Evolutionary conservation across 2,329 filamentous ascomycete species (phyloP).

Genomic region (Aspergillus piperis): DNA sequence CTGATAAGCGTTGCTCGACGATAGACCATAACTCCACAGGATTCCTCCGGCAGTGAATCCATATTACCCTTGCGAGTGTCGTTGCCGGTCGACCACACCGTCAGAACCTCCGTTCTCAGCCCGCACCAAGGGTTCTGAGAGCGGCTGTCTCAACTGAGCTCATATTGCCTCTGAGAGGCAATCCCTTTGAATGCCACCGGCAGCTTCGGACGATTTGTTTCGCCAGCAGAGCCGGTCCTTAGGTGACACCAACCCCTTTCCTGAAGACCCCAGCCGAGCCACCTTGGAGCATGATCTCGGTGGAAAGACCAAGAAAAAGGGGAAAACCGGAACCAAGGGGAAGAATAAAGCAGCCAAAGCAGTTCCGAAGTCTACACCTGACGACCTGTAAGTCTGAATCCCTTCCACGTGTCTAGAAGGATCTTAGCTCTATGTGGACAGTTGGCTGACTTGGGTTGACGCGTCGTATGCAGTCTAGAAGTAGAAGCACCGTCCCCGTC

Average conservation of each 20-base stretch:
- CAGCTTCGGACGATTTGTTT: slow-evolving; percentile 41
- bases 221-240: slow-evolving; percentile 40
- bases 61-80: slow-evolving; percentile 4
- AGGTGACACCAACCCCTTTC: slow-evolving; percentile 33
- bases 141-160: slow-evolving; percentile 24
- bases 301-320: slow-evolving; percentile 45
- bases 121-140: slow-evolving; percentile 34
- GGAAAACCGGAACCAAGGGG: slow-evolving; percentile 37
- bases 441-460: slow-evolving; percentile 7
- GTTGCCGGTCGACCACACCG: slow-evolving; percentile 9
- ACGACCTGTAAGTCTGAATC: slow-evolving; percentile 39
- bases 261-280: slow-evolving; percentile 29
- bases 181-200: slow-evolving; percentile 46
- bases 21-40: slow-evolving; percentile 1
- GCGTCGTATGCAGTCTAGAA: slow-evolving; percentile 26
- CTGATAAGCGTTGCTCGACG: slow-evolving; percentile 18
- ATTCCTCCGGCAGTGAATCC: not conserved
- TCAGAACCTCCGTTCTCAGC: slow-evolving; percentile 35
- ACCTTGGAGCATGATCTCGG: slow-evolving; percentile 35
- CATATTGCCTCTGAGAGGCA: slow-evolving; percentile 33
- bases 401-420: slow-evolving; percentile 8
- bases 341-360: slow-evolving; percentile 40
- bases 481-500: slow-evolving; percentile 13
- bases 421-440: too few relatives aligned
- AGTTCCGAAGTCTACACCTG: slow-evolving; percentile 32